Evolutionary conservation across 305 asterid species (phyloP), one percentile per base, ranked within the genome.

Genomic region (Rubia occidens): DNA sequence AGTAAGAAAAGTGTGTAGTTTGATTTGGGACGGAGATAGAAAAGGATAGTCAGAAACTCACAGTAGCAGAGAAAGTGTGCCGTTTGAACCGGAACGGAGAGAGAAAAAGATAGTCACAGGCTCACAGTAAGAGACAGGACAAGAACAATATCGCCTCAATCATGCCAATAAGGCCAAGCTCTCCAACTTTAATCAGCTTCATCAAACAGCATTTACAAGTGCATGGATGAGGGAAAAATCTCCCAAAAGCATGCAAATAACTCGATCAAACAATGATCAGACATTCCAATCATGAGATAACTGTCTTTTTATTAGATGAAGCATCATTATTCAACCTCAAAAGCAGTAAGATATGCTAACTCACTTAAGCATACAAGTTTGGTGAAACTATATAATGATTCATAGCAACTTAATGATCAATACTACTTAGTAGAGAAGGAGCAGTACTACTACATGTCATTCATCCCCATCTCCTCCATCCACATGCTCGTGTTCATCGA

Each of bases 391-490:
- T 17, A 51, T 51, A 3, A 17, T 51, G 58, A 51, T 51, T 7
- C 54, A 47, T 47, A 47, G n/a, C 54, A 47, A 47, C 14, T 47
- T 17, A 45, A 45, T 45, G 53, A 45, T 45, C 53, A 45, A 45
- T 3, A 13, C 53, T 13, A 45, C 53, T 11, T 45, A 45, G 54
- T 1, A 47, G 54, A 47, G 18, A 4, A 5, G 3, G 7, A 15
- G 11, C 8, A 49, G 17, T 24, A 26, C 9, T 17, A 20, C 29
- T 71, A 45, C 59, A 62, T 64, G 45, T 64, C 70, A 53, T 63
- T 63, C 9, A 71, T 8, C 44, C 68, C 62, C 67, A 66, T 66
- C 40, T 66, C 76, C 24, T 67, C 68, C 67, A 78, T 74, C 49
- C 70, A 74, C 44, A 63, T 6, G 59, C 59, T 53, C 3, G 58